These are phyloP conservation scores for Pelargonium nanum DNA, from an alignment of 345 rosid genomes.

Conservation along the genomic window DNA sequence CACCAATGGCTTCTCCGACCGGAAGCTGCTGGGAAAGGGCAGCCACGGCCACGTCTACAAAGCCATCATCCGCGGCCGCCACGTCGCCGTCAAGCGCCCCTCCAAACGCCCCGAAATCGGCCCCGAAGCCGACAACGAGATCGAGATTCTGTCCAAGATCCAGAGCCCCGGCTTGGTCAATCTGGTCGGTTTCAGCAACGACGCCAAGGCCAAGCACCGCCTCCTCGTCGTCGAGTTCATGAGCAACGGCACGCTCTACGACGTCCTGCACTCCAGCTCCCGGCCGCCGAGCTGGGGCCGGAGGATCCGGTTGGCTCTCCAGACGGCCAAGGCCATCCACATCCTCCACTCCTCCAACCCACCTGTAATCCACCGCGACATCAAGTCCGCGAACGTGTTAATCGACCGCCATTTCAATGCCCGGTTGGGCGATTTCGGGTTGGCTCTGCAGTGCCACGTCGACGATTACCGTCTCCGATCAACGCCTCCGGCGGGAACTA, in stretches of 20 bases:
- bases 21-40: slow-evolving; percentile 76
- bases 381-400: slow-evolving; percentile 95
- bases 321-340: slow-evolving; percentile 73
- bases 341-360: slow-evolving; percentile 68
- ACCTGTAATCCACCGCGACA: slow-evolving; percentile 79
- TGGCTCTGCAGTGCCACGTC: slow-evolving; percentile 73
- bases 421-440: slow-evolving; percentile 87
- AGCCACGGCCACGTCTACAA: slow-evolving; percentile 97
- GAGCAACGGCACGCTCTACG: slow-evolving; percentile 88
- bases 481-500: slow-evolving; percentile 97
- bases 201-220: slow-evolving; percentile 53
- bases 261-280: slow-evolving; percentile 64
- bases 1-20: slow-evolving; percentile 76
- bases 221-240: slow-evolving; percentile 84
- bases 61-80: slow-evolving; percentile 76
- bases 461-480: slow-evolving; percentile 70
- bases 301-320: slow-evolving; percentile 67
- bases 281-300: slow-evolving; percentile 67
- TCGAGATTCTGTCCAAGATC: slow-evolving; percentile 83
- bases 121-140: slow-evolving; percentile 78
- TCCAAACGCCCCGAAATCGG: slow-evolving; percentile 53
- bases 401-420: slow-evolving; percentile 85
- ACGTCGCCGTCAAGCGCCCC: slow-evolving; percentile 78
- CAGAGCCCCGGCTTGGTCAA: slow-evolving; percentile 88
- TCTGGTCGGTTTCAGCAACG: slow-evolving; percentile 67